Conservation (phyloP, 495 filamentous ascomycete species). For the Podospora pseudocomata region DNA sequence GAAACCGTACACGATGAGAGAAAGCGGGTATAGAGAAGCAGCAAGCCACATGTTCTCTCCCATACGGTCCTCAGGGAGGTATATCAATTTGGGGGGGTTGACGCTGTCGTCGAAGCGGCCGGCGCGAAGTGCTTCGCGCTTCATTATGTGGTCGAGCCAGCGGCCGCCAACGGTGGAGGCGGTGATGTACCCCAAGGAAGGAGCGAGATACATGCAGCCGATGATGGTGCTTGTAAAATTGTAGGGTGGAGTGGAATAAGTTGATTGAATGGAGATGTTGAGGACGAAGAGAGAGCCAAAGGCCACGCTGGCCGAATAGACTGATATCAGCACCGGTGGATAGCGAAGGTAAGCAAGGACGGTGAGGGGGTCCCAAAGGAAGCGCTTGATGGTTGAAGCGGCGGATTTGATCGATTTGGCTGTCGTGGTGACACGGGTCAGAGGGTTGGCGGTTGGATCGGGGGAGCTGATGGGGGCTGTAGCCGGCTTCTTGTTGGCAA, state of each 20-base stretch:
- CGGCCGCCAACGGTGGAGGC: constrained; percentile 70
- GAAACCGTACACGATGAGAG: constrained; percentile 62
- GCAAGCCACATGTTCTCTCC: constrained; percentile 84
- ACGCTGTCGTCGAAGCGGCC: constrained; percentile 58
- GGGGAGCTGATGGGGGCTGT: background rate
- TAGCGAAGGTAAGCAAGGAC: constrained; percentile 77
- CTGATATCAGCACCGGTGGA: constrained; percentile 72
- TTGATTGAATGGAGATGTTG: constrained; percentile 77
- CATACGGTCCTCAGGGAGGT: constrained; percentile 84
- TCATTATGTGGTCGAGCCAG: constrained; percentile 92
- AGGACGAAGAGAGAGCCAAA: constrained; percentile 82
- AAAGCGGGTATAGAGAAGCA: constrained; percentile 68
- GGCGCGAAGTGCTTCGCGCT: constrained; percentile 68
- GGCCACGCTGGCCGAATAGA: constrained; percentile 77
- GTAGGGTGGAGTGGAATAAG: constrained; percentile 73
- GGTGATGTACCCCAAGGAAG: constrained; percentile 72
- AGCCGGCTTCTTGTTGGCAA: constrained; percentile 32
- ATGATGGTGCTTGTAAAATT: constrained; percentile 68
- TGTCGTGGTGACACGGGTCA: constrained; percentile 53
- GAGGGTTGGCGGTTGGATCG: constrained; percentile 4
- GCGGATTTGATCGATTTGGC: constrained; percentile 55
- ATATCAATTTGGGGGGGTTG: constrained; percentile 60
- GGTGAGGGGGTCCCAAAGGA: constrained; percentile 74
- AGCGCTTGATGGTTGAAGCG: constrained; percentile 55
- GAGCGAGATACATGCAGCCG: constrained; percentile 78